Conservation (phyloP, 441 rosid genomes). For the Monsonia emarginata region DNA sequence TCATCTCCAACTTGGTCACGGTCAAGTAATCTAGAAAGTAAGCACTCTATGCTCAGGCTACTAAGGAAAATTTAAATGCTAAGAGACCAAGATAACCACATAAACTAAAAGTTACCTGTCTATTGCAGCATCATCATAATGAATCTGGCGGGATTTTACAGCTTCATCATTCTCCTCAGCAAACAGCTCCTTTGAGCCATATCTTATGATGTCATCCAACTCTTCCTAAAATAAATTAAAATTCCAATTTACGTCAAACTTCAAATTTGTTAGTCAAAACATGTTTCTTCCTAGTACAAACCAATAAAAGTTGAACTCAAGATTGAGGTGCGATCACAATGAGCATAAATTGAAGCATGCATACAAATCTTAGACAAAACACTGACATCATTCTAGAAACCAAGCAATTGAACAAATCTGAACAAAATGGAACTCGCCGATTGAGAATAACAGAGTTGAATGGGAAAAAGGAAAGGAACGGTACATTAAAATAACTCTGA, state of each 20-base stretch:
- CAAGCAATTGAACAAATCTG: neutral
- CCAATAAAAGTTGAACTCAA: neutral
- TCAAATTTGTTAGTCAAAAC: neutral
- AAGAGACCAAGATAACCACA: constrained; percentile 5
- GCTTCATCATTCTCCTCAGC: constrained; percentile 91
- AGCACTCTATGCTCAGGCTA: constrained; percentile 4
- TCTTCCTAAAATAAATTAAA: constrained; percentile 58
- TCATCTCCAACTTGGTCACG: constrained; percentile 70
- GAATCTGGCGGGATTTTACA: constrained; percentile 92
- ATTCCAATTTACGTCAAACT: constrained; percentile 14
- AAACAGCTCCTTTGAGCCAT: constrained; percentile 96
- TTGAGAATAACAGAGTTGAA: neutral
- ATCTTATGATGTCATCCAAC: constrained; percentile 92
- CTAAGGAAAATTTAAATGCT: neutral
- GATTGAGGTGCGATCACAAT: neutral
- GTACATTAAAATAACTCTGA: neutral
- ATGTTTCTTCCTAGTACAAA: neutral
- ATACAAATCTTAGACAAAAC: neutral
- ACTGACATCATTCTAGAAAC: neutral
- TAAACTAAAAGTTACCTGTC: constrained; percentile 48
- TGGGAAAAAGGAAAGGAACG: neutral
- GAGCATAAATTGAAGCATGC: neutral
- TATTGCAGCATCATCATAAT: constrained; percentile 89
- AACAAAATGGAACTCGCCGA: too few species aligned
- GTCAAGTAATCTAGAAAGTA: constrained; percentile 60